Conservation (phyloP, 768 basidiomycete genomes). For the Hygrophorus russula region DNA sequence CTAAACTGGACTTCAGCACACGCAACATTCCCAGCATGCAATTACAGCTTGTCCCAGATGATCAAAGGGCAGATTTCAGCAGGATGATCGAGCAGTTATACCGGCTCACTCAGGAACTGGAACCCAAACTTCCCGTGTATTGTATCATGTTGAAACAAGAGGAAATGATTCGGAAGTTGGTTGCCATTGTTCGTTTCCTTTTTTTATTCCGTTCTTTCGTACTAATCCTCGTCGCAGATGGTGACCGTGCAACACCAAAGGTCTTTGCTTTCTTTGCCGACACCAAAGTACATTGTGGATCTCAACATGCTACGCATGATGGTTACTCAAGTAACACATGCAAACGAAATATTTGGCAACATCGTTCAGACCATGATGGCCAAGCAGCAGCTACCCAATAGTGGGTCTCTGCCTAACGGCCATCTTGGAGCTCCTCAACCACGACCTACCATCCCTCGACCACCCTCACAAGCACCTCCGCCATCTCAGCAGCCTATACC, state of each 20-base stretch:
- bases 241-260: slow-evolving; percentile 35
- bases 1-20: slow-evolving; percentile 22
- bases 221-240: slow-evolving; percentile 21
- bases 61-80: slow-evolving; percentile 44
- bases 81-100: slow-evolving; percentile 35
- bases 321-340: slow-evolving; percentile 28
- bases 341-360: slow-evolving; percentile 26
- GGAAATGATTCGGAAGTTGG: slow-evolving; percentile 34
- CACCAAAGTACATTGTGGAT: slow-evolving; percentile 29
- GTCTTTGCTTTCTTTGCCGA: slow-evolving; percentile 22
- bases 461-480: slow-evolving; percentile 13
- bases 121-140: slow-evolving; percentile 37
- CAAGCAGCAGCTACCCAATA: slow-evolving; percentile 1
- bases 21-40: slow-evolving; percentile 23
- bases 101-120: slow-evolving; percentile 35
- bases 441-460: slow-evolving; percentile 9
- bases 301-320: slow-evolving; percentile 32
- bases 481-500: slow-evolving; percentile 8
- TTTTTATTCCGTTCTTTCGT: not conserved
- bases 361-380: slow-evolving; percentile 12
- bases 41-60: slow-evolving; percentile 32
- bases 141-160: slow-evolving; percentile 35
- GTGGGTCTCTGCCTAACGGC: slow-evolving; percentile 8
- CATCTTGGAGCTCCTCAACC: slow-evolving; percentile 10
- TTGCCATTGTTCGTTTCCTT: slow-evolving; percentile 39